Conservation (phyloP, 2,329 filamentous ascomycete genomes). For the Fusarium sp. region DNA sequence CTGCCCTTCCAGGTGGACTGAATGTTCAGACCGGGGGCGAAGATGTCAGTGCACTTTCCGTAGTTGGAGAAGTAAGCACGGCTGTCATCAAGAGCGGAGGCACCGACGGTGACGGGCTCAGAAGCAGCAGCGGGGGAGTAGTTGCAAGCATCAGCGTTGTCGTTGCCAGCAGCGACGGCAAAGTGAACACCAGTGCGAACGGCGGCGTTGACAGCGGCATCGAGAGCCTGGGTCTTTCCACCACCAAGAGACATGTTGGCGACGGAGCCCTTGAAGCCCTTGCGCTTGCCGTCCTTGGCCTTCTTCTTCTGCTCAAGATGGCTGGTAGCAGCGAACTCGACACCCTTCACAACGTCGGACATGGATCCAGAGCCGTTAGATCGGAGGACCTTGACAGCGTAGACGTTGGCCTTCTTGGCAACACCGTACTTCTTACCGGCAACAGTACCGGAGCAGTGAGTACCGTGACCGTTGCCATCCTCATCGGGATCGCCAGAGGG, state of each 20-base stretch:
- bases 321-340: conserved; percentile 88
- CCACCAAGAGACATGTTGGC: conserved; percentile 99
- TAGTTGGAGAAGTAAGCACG: conserved; percentile 99
- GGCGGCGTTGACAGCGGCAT: conserved; percentile 92
- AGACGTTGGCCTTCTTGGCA: conserved; percentile 97
- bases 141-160: conserved; percentile 98
- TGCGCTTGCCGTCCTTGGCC: conserved; percentile 87
- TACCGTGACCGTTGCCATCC: conserved; percentile 98
- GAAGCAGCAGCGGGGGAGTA: conserved; percentile 95
- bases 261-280: conserved; percentile 98
- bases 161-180: conserved; percentile 96
- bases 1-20: conserved; percentile 98
- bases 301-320: conserved; percentile 80
- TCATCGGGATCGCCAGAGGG: conserved; percentile 83
- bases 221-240: conserved; percentile 93
- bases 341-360: conserved; percentile 98
- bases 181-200: conserved; percentile 95
- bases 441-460: conserved; percentile 98
- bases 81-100: conserved; percentile 91
- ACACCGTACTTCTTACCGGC: conserved; percentile 99
- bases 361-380: conserved; percentile 98
- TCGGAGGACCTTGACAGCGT: conserved; percentile 97
- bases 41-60: conserved; percentile 99
- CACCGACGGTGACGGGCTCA: conserved; percentile 95
- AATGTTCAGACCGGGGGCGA: conserved; percentile 96